Percentiles rank a stretch among this genome's conserved stretches.
phyloP scores from a whole-genome alignment of 345 rosid genomes.

The Sonneratia alba region DNA sequence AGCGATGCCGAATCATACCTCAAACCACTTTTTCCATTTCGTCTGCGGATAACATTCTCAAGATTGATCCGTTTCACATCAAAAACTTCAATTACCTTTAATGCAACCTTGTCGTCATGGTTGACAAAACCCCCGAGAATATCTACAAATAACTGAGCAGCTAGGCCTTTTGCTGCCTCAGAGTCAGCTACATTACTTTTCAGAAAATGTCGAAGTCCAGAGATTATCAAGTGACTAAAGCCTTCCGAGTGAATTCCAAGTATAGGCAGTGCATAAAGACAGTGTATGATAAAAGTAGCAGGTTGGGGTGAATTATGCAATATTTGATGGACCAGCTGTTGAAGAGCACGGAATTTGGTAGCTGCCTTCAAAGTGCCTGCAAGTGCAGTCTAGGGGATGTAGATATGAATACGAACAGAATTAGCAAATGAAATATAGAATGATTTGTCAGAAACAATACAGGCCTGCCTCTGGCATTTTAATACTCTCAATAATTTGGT shows the following conservation, averaged over 20 bases:
- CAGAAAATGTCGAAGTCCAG: conserved; percentile 59
- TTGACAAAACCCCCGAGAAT: conserved; percentile 36
- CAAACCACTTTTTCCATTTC: conserved; percentile 19
- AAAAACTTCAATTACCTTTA: conserved; percentile 52
- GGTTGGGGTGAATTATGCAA: conserved; percentile 60
- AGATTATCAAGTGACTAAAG: conserved; percentile 78
- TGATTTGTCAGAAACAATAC: not conserved
- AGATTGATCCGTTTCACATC: conserved; percentile 43
- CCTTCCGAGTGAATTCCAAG: conserved; percentile 67
- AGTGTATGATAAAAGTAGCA: conserved; percentile 48
- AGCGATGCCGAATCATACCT: conserved; percentile 23
- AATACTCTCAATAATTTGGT: not conserved
- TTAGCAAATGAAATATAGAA: not conserved
- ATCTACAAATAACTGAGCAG: conserved; percentile 48
- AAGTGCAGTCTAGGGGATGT: not conserved
- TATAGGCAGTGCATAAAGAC: conserved; percentile 64
- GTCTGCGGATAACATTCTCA: conserved; percentile 36
- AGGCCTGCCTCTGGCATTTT: not conserved
- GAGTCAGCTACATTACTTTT: conserved; percentile 35
- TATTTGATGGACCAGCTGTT: conserved; percentile 49
- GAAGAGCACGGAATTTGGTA: conserved; percentile 64
- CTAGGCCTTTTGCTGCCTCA: conserved; percentile 42
- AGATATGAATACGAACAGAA: not conserved
- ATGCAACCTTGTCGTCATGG: conserved; percentile 52
- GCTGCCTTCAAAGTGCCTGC: conserved; percentile 72